Evolutionary conservation across 1,284 basidiomycete species (phyloP).

Genomic region (Inonotus obliquus): DNA sequence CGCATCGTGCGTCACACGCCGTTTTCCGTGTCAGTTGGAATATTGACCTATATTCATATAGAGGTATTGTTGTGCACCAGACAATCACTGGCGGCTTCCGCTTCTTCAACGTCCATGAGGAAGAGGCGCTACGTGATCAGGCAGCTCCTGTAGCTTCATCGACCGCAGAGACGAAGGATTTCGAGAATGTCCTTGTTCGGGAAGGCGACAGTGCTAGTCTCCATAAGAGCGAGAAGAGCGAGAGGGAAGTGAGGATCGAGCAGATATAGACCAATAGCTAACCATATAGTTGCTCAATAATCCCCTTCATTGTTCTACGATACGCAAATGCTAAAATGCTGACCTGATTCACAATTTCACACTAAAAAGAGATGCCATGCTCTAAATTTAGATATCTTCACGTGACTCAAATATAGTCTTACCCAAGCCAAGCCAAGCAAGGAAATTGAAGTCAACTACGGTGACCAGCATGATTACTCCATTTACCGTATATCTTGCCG

Average conservation of each 20-base stretch:
- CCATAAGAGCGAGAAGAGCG: background rate
- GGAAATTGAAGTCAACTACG: background rate
- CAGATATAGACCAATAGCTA: background rate
- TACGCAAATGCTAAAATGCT: no score
- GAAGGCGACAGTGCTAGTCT: background rate
- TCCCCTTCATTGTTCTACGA: background rate
- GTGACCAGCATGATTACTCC: background rate
- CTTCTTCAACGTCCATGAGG: slow-evolving; percentile 43
- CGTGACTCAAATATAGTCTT: no score
- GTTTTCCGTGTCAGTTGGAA: background rate
- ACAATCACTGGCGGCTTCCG: slow-evolving; percentile 44
- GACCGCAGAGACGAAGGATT: background rate
- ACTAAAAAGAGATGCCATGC: no score
- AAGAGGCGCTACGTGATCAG: slow-evolving; percentile 2
- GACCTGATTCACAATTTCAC: no score
- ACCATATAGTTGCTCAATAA: background rate
- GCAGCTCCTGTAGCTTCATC: background rate
- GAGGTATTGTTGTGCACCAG: slow-evolving; percentile 51
- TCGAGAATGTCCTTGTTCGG: background rate
- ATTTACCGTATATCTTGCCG: slow-evolving; percentile 16
- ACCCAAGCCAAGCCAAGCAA: background rate
- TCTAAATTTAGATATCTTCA: no score
- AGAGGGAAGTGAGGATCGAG: background rate
- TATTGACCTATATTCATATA: slow-evolving; percentile 22
- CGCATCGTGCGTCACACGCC: slow-evolving; percentile 42